A percentile compares a stretch with the other conserved stretches of the same genome.
Conservation (phyloP, 768 basidiomycete genomes). For the Sistotremastrum suecicum region DNA sequence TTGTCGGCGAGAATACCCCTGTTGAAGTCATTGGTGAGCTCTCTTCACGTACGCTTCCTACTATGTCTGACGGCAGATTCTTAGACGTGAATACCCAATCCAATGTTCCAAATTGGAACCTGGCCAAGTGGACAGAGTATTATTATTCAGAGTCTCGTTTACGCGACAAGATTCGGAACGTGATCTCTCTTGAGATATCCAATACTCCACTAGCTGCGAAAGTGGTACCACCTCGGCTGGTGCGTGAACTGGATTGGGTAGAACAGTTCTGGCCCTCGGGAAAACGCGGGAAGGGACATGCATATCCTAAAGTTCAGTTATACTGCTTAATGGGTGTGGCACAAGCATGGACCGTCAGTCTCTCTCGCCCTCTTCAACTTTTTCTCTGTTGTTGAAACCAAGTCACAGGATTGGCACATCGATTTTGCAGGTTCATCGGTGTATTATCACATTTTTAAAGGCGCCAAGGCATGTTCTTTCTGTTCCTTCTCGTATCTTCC, state of each 20-base stretch:
- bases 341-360: constrained; percentile 84
- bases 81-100: constrained; percentile 80
- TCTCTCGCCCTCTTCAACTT: not conserved
- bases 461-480: constrained; percentile 49
- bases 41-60: constrained; percentile 11
- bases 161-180: constrained; percentile 83
- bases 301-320: constrained; percentile 86
- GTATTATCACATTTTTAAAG: constrained; percentile 88
- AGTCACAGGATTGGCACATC: constrained; percentile 86
- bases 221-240: constrained; percentile 71
- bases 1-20: constrained; percentile 63
- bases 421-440: constrained; percentile 97
- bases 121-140: constrained; percentile 86
- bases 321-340: constrained; percentile 97
- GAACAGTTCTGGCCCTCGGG: constrained; percentile 87
- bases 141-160: constrained; percentile 50
- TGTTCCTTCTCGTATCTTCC: not conserved
- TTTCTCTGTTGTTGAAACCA: not conserved
- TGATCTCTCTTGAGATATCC: constrained; percentile 90
- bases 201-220: constrained; percentile 68
- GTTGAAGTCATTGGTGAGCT: constrained; percentile 83
- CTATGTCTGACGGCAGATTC: not conserved
- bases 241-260: constrained; percentile 91
- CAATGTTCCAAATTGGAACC: constrained; percentile 73
- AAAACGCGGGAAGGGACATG: constrained; percentile 50